These are phyloP conservation scores for Aleurites moluccanus DNA, from an alignment of 441 rosid genomes.

Conservation along the genomic window DNA sequence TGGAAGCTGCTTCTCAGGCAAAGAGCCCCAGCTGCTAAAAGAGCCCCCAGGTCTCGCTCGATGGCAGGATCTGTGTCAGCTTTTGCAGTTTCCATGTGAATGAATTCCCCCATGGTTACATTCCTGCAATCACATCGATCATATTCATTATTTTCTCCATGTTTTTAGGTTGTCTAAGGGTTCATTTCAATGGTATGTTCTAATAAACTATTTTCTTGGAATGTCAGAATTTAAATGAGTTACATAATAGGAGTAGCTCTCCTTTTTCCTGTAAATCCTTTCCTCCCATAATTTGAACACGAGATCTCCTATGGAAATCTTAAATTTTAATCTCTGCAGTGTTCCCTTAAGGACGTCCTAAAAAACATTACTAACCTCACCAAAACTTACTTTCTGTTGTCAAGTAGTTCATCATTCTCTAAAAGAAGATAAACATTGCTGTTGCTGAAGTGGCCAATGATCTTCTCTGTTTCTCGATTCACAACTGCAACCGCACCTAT, in stretches of 20 bases:
- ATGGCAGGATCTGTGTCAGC: conserved; percentile 23
- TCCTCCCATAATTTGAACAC: too few species aligned
- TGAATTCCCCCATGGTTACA: conserved; percentile 28
- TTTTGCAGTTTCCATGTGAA: conserved; percentile 30
- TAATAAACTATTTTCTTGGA: too few species aligned
- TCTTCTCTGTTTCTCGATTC: conserved; percentile 22
- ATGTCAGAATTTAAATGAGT: too few species aligned
- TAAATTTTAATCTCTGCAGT: too few species aligned
- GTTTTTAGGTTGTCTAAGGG: neutral
- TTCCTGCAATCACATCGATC: conserved; percentile 26
- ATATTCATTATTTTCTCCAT: neutral
- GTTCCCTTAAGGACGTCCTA: too few species aligned
- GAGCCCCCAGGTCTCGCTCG: conserved; percentile 30
- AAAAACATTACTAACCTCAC: too few species aligned
- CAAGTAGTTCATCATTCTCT: conserved; percentile 28
- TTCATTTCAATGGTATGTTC: too few species aligned
- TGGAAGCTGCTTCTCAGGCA: conserved; percentile 25
- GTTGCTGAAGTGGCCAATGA: conserved; percentile 36
- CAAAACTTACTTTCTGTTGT: conserved; percentile 26
- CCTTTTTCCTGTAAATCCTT: too few species aligned
- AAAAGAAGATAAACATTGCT: conserved; percentile 39
- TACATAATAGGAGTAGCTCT: too few species aligned
- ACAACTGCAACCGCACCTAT: conserved; percentile 33
- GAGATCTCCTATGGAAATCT: too few species aligned
- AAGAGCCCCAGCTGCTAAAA: conserved; percentile 37